Evolutionary conservation across 768 basidiomycete genomes (phyloP), one percentile per base, ranked within the genome.

Genomic region (Mycena sanguinolenta): DNA sequence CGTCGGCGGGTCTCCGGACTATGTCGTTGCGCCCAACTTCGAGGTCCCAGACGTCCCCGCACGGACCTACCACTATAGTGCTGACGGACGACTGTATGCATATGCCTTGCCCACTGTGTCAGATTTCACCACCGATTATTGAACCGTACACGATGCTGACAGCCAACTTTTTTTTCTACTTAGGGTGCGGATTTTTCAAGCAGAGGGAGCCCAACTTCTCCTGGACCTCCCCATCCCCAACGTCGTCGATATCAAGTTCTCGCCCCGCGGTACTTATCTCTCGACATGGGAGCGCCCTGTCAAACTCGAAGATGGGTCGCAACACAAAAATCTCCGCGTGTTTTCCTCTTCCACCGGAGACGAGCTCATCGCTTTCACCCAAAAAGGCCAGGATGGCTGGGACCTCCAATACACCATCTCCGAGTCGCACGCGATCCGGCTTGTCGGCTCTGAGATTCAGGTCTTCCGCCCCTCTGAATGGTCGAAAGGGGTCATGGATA

Each of bases 241-340:
- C 75, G 87, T 93, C 71, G 79, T 96, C 61, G 98, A 98, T 77
- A 79, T 98, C 75, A 88, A 88, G 75, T 98, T 99, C 82, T 99
- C 97, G 8, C 97, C 98, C 13, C 89, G 93, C 70, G 97, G 95
- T 44, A 95, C 94, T 0, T 98, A 95, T 81, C 77, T 99, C 50
- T 97, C 95, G 62, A 97, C 95, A 55, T 99, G 97, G 95, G 97
- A 98, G 83, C 90, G 98, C 67, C 95, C 93, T 74, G 90, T 90
- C 75, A 98, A 98, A 83, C 88, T 94, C 58, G 97, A 96, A 79
- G 96, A 96, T 73, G 95, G 94, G 63, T 79, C 89, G 2, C 95
- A 96, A 81, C 94, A 97, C 87, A 97, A 94, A 85, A 99, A 99
- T 79, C 89, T 97, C 69, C 91, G 94, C 68, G 86, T 98, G 73